Base-by-base conservation (phyloP, 345 rosid species). In the Acer yangbiense region DNA sequence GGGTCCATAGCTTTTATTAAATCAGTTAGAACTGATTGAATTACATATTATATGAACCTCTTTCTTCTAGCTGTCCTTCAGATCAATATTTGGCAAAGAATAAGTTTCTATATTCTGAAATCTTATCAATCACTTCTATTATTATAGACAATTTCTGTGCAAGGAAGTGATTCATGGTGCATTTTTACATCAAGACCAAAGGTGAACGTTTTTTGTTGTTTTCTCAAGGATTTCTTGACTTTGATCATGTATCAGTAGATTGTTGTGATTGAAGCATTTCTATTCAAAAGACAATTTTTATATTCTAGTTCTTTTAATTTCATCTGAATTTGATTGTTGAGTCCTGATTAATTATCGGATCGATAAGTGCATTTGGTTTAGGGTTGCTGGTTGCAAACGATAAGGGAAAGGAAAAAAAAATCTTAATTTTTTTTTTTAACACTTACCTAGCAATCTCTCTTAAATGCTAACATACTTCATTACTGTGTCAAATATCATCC, bases 241-340 rank as follows among this genome's bases (percentile, higher is more conserved):
- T 43, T 43, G 27, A 41, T 32, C 12, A 41, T 8, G 6, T 6
- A 23, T 21, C 57, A 60, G 58, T 54, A n/a, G 1, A 14, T 11
- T 43, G 46, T 43, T 43, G 58, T 54, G 58, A 54, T 16, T 54
- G 58, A 54, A 27, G n/a, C 23, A 7, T 69, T 58, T 61, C 5
- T 66, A 54, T 6, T 16, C n/a, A 16, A 21, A 21, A 35, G 29
- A 58, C 25, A 17, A 1, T 0, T 44, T 60, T 57, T n/a, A 11
- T 18, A 6, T 57, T 8, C 12, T 60, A 18, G 13, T 20, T 55
- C 35, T 35, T 39, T 35, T 57, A 29, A 13, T 23, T 35, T 57
- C 57, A 61, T 62, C 52, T 73, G 3, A 66, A 62, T 73, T 44
- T 62, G 32, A 46, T 73, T 46, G 48, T 46, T 35, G 50, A 44